Evolutionary conservation across 352 stramenopile species (phyloP), one percentile per base, ranked within the genome.

Genomic region (Pythium brassicae): DNA sequence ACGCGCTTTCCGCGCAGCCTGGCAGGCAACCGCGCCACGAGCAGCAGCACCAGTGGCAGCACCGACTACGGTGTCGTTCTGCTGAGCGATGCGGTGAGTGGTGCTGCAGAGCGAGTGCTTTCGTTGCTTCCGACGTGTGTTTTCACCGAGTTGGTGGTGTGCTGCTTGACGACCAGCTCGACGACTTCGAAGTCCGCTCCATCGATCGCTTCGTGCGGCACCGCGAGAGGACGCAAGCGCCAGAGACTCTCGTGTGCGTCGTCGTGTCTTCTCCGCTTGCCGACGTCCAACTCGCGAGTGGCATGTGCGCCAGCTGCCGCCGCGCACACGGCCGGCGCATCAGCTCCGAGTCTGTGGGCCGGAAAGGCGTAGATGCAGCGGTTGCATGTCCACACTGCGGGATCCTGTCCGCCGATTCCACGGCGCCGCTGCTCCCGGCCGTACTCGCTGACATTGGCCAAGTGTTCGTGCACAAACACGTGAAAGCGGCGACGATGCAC

Each of bases 381-480:
- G 63, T 80, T 5, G 75, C 71, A 34, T 90, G 80, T 62, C 80
- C 77, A 6, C 77, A 90, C 57, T 90, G 80, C 49, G 69, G 73
- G 8, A 68, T 78, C 53, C 48, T 83, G 34, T 40, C 49, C 23
- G 44, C 17, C 19, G 55, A 59, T 8, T 27, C 55, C 22, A 53
- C 17, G 37, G 25, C 40, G 42, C 19, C 27, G 34, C 43, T 44
- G 19, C 52, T 46, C 53, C 53, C 47, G 54, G 27, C n/a, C 23
- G 49, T 57, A 19, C 61, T 39, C 12, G 35, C 23, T 35, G 50
- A 50, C 53, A 14, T 37, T 19, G 50, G 19, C 7, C 55, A 46
- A 11, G 56, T 53, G 43, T 59, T 71, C 44, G 39, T 71, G 39
- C 64, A 65, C 57, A 66, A 66, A n/a, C 59, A 71, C 42, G 46